Percentiles rank a stretch among this genome's conserved stretches.
Conservation (phyloP, 169 alveolate species). For the Theileria equi region DNA sequence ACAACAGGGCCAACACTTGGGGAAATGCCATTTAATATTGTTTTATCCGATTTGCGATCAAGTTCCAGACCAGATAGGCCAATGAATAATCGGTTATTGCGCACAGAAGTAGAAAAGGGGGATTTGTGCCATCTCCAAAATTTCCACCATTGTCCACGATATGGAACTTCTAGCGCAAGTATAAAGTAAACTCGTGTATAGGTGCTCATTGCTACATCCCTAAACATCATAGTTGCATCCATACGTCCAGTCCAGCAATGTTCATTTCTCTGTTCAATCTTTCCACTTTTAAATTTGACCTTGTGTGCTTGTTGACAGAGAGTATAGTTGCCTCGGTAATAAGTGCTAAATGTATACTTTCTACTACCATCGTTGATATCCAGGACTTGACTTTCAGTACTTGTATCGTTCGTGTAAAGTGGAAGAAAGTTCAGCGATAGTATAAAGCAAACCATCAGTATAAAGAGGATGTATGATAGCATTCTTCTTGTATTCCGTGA, state of each 20-base stretch:
- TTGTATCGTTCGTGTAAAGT: not conserved
- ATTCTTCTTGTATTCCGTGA: not conserved
- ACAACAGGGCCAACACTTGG: conserved; percentile 27
- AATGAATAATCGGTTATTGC: conserved; percentile 20
- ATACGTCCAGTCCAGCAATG: conserved; percentile 24
- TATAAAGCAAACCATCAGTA: conserved; percentile 6
- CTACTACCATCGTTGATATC: not conserved
- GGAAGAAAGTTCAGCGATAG: conserved; percentile 14
- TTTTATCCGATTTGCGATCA: not conserved
- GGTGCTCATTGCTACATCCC: conserved; percentile 25
- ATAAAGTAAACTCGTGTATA: conserved; percentile 11
- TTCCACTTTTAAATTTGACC: not conserved
- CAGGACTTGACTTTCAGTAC: not conserved
- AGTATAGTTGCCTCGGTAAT: conserved; percentile 42
- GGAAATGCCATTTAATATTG: conserved; percentile 24
- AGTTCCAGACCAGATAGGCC: conserved; percentile 37
- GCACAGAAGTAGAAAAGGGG: not conserved
- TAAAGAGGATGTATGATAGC: not conserved
- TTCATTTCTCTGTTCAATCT: not conserved
- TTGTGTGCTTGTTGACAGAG: conserved; percentile 25
- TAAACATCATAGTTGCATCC: conserved; percentile 34
- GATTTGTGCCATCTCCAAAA: too few species aligned
- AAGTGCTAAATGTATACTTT: conserved; percentile 10
- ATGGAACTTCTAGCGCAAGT: conserved; percentile 35
- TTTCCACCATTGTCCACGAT: conserved; percentile 16